These are phyloP conservation scores for Plasmodium knowlesi DNA, from an alignment of 169 alveolate genomes.

Conservation along the genomic window DNA sequence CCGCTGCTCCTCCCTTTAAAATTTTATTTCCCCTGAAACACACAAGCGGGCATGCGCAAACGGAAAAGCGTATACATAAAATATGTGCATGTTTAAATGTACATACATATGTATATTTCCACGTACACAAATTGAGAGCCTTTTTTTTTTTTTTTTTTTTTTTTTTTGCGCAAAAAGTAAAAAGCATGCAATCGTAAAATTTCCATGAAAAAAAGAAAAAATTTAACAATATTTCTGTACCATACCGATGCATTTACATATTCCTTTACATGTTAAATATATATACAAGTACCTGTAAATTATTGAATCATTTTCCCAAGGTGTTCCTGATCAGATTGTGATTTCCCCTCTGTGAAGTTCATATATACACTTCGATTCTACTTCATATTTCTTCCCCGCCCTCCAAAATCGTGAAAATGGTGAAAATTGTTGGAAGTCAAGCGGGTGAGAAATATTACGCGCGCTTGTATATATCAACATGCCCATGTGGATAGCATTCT, in stretches of 20 bases:
- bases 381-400: not conserved
- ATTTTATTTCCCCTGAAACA: not conserved
- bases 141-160: not conserved
- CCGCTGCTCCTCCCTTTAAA: not conserved
- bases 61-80: not conserved
- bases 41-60: not conserved
- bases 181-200: not conserved
- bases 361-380: not conserved
- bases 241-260: not conserved
- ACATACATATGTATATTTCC: not conserved
- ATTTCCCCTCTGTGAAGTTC: not conserved
- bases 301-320: not conserved
- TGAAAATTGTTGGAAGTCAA: constrained; percentile 60
- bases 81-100: not conserved
- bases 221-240: not conserved
- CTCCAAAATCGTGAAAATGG: constrained; percentile 63
- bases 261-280: not conserved
- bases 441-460: constrained; percentile 52
- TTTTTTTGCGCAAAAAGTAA: not conserved
- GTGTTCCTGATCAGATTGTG: not conserved
- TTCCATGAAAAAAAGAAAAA: not conserved
- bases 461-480: not conserved
- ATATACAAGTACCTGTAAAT: not conserved
- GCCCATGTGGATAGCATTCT: not conserved
- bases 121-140: not conserved